Evolutionary conservation across 2,329 filamentous ascomycete genomes (phyloP), one percentile per base, ranked within the genome.

Genomic region (Phoma sp.): DNA sequence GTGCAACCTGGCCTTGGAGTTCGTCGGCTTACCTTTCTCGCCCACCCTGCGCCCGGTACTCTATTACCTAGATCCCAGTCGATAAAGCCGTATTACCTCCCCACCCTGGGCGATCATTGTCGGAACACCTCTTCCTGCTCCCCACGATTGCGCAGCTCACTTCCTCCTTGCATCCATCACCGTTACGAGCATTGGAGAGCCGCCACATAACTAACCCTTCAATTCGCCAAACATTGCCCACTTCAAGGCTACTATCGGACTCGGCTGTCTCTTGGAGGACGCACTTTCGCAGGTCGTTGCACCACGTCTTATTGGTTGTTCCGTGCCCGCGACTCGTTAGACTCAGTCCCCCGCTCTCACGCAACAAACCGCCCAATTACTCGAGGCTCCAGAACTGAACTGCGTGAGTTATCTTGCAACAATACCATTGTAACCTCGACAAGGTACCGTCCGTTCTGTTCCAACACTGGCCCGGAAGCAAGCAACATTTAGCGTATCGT

Each of bases 271-370:
- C 59, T 57, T 57, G 51, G 52, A 57, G 49, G 34, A 56, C 53
- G 56, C 63, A 59, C 62, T 58, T 62, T 62, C 68, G 62, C 64
- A 60, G 63, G 64, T 63, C 56, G 57, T 65, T 62, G 59, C 61
- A 64, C 58, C 54, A 40, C 51, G 36, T 52, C 50, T 59, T 50
- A 71, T 73, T 73, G 69, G 69, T 53, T 55, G 43, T 65, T 53
- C 62, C 50, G 53, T 64, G 55, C 61, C 65, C 62, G 60, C 67
- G 57, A 69, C 65, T 73, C 71, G 71, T 69, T 69, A 71, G 71
- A 55, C 52, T 60, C 63, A 62, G 64, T 60, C 66, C 69, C 70
- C 68, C 68, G 64, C 68, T 66, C 64, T 62, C 63, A 59, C 68
- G 61, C 64, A 65, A 66, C 61, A 57, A 59, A 60, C 63, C 62